These are phyloP conservation scores for Chiua virens DNA, from an alignment of 768 basidiomycete genomes.

Conservation along the genomic window DNA sequence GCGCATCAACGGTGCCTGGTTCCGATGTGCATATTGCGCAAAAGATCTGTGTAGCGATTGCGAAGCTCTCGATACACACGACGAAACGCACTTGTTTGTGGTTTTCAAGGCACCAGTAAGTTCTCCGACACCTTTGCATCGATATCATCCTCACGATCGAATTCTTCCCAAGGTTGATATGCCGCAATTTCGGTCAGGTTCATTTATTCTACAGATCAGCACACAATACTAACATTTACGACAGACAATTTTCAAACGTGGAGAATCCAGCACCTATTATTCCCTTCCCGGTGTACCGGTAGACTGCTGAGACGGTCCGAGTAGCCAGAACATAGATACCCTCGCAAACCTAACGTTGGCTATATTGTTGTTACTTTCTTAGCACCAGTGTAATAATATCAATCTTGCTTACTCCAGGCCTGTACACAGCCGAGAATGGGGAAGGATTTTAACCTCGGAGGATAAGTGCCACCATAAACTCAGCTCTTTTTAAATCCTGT, in stretches of 20 bases:
- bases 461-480: not conserved
- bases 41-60: conserved; percentile 87
- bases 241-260: conserved; percentile 55
- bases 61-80: conserved; percentile 78
- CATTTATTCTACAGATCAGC: not conserved
- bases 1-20: conserved; percentile 86
- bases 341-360: not conserved
- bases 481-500: conserved; percentile 36
- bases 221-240: conserved; percentile 8
- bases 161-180: conserved; percentile 64
- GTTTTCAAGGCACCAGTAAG: conserved; percentile 83
- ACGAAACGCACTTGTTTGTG: conserved; percentile 79
- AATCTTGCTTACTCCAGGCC: not conserved
- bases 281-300: conserved; percentile 59
- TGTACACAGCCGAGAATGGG: not conserved
- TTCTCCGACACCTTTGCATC: conserved; percentile 1
- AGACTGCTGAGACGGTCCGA: conserved; percentile 34
- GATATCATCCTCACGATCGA: conserved; percentile 6
- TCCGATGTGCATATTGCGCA: conserved; percentile 84
- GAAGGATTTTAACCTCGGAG: not conserved
- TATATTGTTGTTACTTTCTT: not conserved
- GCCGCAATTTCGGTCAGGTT: conserved; percentile 62
- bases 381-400: conserved; percentile 2
- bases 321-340: conserved; percentile 6
- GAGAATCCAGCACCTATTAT: conserved; percentile 65